Base-by-base conservation (phyloP, 305 asterid genomes). In the Stenogyne calaminthoides region DNA sequence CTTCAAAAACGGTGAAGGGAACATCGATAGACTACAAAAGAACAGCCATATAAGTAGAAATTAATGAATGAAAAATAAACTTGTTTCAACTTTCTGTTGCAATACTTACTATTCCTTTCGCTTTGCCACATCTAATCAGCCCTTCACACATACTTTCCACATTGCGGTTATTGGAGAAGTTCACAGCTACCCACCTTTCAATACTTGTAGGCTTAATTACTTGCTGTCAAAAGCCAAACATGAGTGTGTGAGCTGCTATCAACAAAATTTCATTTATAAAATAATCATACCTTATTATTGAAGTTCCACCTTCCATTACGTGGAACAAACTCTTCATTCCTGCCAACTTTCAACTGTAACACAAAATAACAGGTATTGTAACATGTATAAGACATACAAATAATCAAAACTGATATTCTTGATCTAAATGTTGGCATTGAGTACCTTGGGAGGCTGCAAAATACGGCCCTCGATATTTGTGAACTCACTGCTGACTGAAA, bases 241-340 rank as follows among this genome's bases (percentile, higher is more conserved):
- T 60, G 56, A 11, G 62, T 16, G 64, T 69, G 64, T 76, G 77
- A 40, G 77, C 51, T 59, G 70, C 19, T 22, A 42, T 15, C 2
- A 27, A 15, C 6, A 52, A 18, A 51, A 70, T 8, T 59, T 44
- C 69, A 36, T 37, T 9, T 2, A 16, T 14, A 20, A 54, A 71
- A 66, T 49, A 58, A 44, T 32, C 27, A n/a, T 80, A 89, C 96
- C 92, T 86, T 87, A 42, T 80, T 78, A 46, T 91, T 91, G 71
- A 91, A 86, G 74, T 91, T 88, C 97, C 96, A 91, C 32, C 86
- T 82, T 25, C 96, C 97, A 25, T 76, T 82, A 7, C 83, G 81
- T 3, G 96, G 93, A 39, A 77, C 36, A 56, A 87, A 78, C 42
- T 76, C 81, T 44, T 79, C 89, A 1, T 82, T 85, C 7, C 71